Evolutionary conservation across 225 moss, liverwort and hornwort species (phyloP).

Genomic region (Ulota crispa): DNA sequence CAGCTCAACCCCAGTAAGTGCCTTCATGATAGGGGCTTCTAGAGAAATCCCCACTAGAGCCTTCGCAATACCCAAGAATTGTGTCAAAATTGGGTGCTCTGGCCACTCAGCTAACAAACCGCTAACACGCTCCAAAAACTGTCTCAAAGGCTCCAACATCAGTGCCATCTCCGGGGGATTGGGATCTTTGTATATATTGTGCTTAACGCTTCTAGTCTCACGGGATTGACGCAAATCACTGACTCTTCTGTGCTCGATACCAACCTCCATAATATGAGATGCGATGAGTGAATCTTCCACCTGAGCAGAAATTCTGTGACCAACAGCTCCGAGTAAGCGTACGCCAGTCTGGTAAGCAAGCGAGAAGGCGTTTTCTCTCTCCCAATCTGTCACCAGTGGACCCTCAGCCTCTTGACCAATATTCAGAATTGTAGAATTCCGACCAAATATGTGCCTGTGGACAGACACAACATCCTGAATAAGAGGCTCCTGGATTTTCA

Average conservation of each 20-base stretch:
- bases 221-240: conserved; percentile 45
- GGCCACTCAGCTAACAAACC: conserved; percentile 78
- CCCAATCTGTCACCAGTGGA: conserved; percentile 49
- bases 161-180: conserved; percentile 84
- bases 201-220: conserved; percentile 36
- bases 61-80: conserved; percentile 70
- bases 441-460: conserved; percentile 64
- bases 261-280: conserved; percentile 79
- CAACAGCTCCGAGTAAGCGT: conserved; percentile 66
- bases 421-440: conserved; percentile 19
- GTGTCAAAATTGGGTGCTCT: conserved; percentile 87
- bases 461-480: conserved; percentile 69
- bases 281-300: conserved; percentile 67
- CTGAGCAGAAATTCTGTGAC: conserved; percentile 66
- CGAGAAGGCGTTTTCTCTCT: conserved; percentile 59
- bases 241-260: conserved; percentile 73
- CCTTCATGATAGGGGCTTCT: conserved; percentile 84
- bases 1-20: conserved; percentile 80
- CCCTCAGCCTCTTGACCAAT: conserved; percentile 13
- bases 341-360: conserved; percentile 84
- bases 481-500: conserved; percentile 69
- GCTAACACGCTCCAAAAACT: conserved; percentile 62
- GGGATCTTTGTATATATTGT: conserved; percentile 68
- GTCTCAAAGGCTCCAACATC: conserved; percentile 76
- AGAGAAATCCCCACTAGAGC: conserved; percentile 76